These are phyloP conservation scores for Phytopythium litorale DNA, from an alignment of 352 stramenopile species.

Conservation along the genomic window DNA sequence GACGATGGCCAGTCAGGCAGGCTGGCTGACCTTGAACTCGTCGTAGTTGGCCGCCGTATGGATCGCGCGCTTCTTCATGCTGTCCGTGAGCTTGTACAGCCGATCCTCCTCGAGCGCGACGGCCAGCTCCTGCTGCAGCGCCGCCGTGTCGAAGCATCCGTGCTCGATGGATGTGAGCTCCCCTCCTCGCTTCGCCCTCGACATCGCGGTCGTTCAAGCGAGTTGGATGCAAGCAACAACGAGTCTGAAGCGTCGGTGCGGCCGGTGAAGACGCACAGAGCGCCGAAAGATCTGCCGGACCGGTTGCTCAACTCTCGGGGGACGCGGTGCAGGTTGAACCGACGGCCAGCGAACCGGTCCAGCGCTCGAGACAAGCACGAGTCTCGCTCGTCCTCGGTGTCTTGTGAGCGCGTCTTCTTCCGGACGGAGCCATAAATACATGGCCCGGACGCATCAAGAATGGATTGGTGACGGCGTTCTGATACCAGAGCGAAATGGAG, in stretches of 20 bases:
- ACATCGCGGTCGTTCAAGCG: conserved; percentile 4
- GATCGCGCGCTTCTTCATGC: conserved; percentile 87
- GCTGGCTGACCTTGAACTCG: conserved; percentile 70
- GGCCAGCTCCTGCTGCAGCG: conserved; percentile 67
- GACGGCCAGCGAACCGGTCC: neutral
- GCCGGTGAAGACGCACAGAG: neutral
- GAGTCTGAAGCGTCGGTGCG: neutral
- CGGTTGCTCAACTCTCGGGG: neutral
- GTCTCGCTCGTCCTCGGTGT: neutral
- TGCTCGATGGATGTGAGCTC: conserved; percentile 77
- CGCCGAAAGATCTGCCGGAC: neutral
- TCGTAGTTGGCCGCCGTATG: conserved; percentile 81
- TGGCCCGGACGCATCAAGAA: no score
- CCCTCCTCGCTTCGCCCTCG: conserved; percentile 17
- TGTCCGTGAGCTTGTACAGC: conserved; percentile 81
- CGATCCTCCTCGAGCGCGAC: conserved; percentile 77
- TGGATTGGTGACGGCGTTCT: neutral
- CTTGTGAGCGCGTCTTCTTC: neutral
- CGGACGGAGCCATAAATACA: neutral
- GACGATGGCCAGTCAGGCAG: neutral
- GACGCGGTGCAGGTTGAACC: neutral
- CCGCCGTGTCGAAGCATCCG: conserved; percentile 66
- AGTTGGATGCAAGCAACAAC: neutral
- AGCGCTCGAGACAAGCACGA: neutral
- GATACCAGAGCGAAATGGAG: neutral